Conservation (phyloP, 2,329 filamentous ascomycete genomes). For the Trichoderma atrobrunneum region DNA sequence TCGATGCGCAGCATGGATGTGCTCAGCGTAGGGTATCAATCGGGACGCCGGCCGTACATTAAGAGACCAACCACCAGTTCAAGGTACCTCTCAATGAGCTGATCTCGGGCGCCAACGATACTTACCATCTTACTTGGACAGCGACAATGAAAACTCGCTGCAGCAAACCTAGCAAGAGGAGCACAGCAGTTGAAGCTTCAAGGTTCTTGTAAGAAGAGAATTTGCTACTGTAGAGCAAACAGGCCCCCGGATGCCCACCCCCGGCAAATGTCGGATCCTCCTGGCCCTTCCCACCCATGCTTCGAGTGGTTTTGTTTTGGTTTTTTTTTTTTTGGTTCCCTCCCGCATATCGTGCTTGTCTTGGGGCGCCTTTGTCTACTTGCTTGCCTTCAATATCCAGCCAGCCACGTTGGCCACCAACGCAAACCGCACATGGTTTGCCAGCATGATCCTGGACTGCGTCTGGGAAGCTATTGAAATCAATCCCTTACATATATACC, state of each 20-base stretch:
- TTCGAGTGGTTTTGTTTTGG: background rate
- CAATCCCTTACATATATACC: background rate
- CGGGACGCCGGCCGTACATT: background rate
- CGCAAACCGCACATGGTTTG: background rate
- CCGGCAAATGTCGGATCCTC: slow-evolving; percentile 5
- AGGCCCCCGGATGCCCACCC: background rate
- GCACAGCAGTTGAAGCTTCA: background rate
- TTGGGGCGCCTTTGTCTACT: background rate
- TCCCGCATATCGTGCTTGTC: background rate
- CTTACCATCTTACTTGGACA: background rate
- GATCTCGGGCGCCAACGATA: background rate
- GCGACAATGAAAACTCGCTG: background rate
- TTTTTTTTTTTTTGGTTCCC: background rate
- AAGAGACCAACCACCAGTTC: background rate
- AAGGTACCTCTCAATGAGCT: background rate
- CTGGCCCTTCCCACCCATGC: background rate
- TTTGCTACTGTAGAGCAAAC: background rate
- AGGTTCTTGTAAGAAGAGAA: background rate
- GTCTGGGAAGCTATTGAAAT: background rate
- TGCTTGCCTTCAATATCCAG: background rate
- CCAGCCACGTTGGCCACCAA: background rate
- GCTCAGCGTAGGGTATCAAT: background rate
- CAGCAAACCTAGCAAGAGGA: background rate
- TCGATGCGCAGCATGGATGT: background rate
- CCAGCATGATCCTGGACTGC: background rate